Base-by-base conservation (phyloP, 495 filamentous ascomycete genomes). In the Penicillium robsamsonii region DNA sequence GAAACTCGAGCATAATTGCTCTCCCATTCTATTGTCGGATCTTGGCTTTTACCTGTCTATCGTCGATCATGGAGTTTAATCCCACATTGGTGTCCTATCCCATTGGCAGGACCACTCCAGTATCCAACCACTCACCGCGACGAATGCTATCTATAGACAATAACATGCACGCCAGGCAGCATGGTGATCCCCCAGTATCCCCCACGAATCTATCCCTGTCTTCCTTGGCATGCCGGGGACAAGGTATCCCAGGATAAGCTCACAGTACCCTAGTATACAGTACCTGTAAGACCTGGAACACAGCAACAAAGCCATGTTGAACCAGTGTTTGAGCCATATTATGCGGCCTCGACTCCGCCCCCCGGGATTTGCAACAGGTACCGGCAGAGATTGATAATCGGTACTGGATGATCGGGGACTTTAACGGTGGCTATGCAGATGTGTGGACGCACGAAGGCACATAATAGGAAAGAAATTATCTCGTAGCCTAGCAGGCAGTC, bases 401-500 rank as follows among this genome's bases (percentile, higher is more conserved):
- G 41, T 15, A 44, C 5, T 45, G 10, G n/a, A 5, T 38, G 5
- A 13, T 18, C 42, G 24, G 42, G 42, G 31, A 30, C 5, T 46
- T 46, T 8, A 54, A 30, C 31, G 43, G 42, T 37, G 52, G 52
- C 52, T 54, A 54, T 54, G 52, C 52, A 54, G 31, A 38, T 52
- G 37, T 51, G 38, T 30, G 30, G 31, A 54, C 12, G 29, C 20
- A 25, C 29, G n/a, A 33, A 53, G 18, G 13, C 20, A 31, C 41
- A 46, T 30, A 33, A 11, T 2, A 5, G 18, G 25, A 18, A 15
- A 52, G 9, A 31, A 7, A 35, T 54, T 54, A 46, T 46, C 8
- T 40, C 43, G 52, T 46, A 54, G 52, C 52, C 52, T 54, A 33
- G 30, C 33, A 46, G 52, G 52, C 43, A 54, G 52, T 38, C 42